Conservation (phyloP, 345 rosid species). For the Pugionium dolabratum region DNA sequence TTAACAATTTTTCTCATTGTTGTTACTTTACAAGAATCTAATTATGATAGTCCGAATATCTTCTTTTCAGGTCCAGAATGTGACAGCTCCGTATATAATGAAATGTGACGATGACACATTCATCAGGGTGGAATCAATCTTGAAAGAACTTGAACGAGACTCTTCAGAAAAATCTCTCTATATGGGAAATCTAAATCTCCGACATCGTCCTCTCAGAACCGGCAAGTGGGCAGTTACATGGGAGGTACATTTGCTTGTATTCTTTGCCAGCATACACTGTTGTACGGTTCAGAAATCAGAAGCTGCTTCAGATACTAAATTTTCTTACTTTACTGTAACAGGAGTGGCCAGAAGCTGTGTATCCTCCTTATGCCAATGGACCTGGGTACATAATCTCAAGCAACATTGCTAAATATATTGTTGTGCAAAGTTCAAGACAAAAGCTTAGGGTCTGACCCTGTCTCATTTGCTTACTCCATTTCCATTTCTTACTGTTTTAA, state of each 20-base stretch:
- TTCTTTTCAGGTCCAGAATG: slow-evolving; percentile 71
- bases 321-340: slow-evolving; percentile 46
- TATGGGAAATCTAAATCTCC: slow-evolving; percentile 95
- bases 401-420: slow-evolving; percentile 63
- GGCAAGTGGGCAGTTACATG: slow-evolving; percentile 97
- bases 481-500: not conserved
- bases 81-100: slow-evolving; percentile 78
- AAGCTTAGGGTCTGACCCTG: slow-evolving; percentile 58
- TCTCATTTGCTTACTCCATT: slow-evolving; percentile 5
- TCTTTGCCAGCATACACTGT: slow-evolving; percentile 1
- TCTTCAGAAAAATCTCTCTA: slow-evolving; percentile 69
- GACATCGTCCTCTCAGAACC: slow-evolving; percentile 87
- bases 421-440: slow-evolving; percentile 58
- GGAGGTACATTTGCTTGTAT: slow-evolving; percentile 57
- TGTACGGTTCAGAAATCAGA: slow-evolving; percentile 12
- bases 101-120: slow-evolving; percentile 98
- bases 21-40: not conserved
- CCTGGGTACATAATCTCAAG: slow-evolving; percentile 85
- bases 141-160: slow-evolving; percentile 73
- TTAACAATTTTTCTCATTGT: slow-evolving; percentile 3
- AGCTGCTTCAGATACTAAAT: slow-evolving; percentile 15
- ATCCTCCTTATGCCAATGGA: slow-evolving; percentile 96
- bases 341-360: slow-evolving; percentile 94
- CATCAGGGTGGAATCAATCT: slow-evolving; percentile 72
- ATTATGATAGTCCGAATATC: slow-evolving; percentile 4